Base-by-base conservation (phyloP, 192 early-diverging fungal species). In the Geranomyces michiganensis region DNA sequence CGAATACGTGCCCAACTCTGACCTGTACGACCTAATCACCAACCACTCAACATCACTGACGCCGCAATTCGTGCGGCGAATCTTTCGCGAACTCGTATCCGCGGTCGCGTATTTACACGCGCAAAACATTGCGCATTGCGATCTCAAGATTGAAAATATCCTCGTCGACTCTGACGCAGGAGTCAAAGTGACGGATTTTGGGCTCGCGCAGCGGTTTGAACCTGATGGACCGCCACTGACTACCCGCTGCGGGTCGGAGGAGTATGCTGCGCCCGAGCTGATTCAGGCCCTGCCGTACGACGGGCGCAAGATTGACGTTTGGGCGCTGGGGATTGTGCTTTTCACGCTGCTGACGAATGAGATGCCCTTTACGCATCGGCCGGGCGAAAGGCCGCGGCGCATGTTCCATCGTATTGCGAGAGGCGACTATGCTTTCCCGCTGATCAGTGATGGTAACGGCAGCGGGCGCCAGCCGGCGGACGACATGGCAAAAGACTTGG, bases 261-360 rank as follows among this genome's bases (percentile, higher is more conserved):
- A 92, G 67, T 92, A 92, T 78, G 87, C 89, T 0, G 87, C 91
- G 0, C 91, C 91, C 0, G 91, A 92, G 64, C 79, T 92, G 51
- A 79, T 92, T 45, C 75, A 81, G 14, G 81, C 79, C 21, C 76
- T 81, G 27, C 80, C 80, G 0, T 92, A 92, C 56, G 91, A 92
- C 68, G 90, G 89, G 10, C 75, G 86, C 15, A 63, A 83, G 47
- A 88, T 69, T 13, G 81, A 82, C 59, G 58, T 78, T 4, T 82
- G 81, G 81, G 74, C 79, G 21, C 36, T 79, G 24, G 81, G 81
- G 12, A 78, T 82, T 31, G 76, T 82, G 26, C 64, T 81, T 24
- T 81, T 81, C 62, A 71, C 80, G 0, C 45, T 81, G 1, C 44
- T 81, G n/a, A 81, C 79, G 1, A 60, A 62, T 0, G 77, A 81